Conservation (phyloP, 257 asterid genomes). For the Jacaranda copaia region DNA sequence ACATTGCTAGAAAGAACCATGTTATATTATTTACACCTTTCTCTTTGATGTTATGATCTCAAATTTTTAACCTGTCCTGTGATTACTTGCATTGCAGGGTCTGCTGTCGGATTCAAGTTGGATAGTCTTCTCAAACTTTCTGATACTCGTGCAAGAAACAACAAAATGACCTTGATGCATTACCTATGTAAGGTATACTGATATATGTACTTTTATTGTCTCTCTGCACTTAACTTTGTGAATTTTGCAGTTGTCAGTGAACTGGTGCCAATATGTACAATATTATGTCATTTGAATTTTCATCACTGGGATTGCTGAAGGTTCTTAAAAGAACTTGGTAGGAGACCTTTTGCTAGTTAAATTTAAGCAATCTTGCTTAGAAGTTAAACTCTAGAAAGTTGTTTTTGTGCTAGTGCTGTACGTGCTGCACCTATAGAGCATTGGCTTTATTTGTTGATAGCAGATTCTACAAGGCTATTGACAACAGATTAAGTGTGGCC, state of each 20-base stretch:
- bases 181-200: slow-evolving; percentile 89
- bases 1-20: slow-evolving; percentile 27
- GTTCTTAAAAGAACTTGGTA: not conserved
- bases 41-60: slow-evolving; percentile 31
- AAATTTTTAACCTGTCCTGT: slow-evolving; percentile 28
- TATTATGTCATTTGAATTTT: slow-evolving; percentile 2
- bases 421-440: not conserved
- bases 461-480: not conserved
- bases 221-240: slow-evolving; percentile 26
- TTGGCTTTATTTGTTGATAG: not conserved
- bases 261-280: slow-evolving; percentile 5
- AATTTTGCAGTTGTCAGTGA: slow-evolving; percentile 19
- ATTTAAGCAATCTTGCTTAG: too few relatives aligned
- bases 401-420: not conserved
- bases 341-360: not conserved
- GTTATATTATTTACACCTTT: slow-evolving; percentile 21
- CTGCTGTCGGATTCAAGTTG: slow-evolving; percentile 97
- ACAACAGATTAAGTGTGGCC: slow-evolving; percentile 10
- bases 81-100: slow-evolving; percentile 59
- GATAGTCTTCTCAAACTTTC: slow-evolving; percentile 98
- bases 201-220: slow-evolving; percentile 25
- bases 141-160: slow-evolving; percentile 98
- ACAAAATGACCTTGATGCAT: slow-evolving; percentile 97
- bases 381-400: too few relatives aligned
- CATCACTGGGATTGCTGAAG: not conserved